Evolutionary conservation across 1,284 basidiomycete genomes (phyloP).

Genomic region (Ganoderma boninense): DNA sequence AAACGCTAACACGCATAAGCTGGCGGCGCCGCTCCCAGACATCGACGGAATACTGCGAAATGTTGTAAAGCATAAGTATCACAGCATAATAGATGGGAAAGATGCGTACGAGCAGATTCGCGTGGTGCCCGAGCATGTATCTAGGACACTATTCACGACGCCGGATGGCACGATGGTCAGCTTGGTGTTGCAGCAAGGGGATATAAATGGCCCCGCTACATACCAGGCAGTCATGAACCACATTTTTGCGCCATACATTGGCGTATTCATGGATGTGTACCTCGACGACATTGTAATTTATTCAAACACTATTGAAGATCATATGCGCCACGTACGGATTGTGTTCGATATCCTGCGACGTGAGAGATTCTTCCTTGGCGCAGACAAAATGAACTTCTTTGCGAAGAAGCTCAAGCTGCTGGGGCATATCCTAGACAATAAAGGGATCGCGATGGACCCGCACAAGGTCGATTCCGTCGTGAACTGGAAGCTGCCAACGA

Average conservation of each 20-base stretch:
- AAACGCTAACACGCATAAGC: too few relatives aligned
- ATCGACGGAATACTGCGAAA: slow-evolving; percentile 34
- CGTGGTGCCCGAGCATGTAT: too few relatives aligned
- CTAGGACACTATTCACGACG: too few relatives aligned
- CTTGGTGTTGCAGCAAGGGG: too few relatives aligned
- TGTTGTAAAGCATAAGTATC: too few relatives aligned
- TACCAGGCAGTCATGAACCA: not conserved
- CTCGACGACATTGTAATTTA: not conserved
- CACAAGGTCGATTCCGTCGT: too few relatives aligned
- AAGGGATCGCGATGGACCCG: not conserved
- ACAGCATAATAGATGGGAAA: too few relatives aligned
- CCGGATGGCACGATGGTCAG: too few relatives aligned
- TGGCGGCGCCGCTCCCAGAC: slow-evolving; percentile 26
- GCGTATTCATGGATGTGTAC: not conserved
- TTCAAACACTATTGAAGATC: not conserved
- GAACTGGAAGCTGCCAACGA: too few relatives aligned
- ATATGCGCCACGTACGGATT: not conserved
- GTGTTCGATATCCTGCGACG: not conserved
- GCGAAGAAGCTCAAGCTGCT: not conserved
- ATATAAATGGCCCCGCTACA: not conserved
- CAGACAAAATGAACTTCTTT: slow-evolving; percentile 1
- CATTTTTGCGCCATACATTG: not conserved
- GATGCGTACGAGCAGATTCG: too few relatives aligned
- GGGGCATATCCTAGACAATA: not conserved
- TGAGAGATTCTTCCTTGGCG: not conserved